Evolutionary conservation across 2,329 filamentous ascomycete species (phyloP), one percentile per base, ranked within the genome.

Genomic region (Ophiocordyceps unilateralis): DNA sequence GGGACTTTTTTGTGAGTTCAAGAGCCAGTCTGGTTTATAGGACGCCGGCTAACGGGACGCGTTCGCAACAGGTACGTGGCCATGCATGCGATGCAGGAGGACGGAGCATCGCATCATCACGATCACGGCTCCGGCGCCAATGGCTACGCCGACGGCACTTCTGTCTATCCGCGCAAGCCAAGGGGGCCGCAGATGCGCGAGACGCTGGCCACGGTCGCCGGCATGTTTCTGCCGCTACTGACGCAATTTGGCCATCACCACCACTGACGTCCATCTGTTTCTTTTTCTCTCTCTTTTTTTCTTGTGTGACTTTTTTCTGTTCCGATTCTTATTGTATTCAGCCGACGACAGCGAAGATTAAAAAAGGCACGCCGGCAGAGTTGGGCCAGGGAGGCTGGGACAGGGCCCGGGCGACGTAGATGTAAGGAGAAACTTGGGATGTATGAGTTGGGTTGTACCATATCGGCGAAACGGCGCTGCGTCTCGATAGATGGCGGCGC

Each of bases 21-120:
- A 26, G 41, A 4, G 17, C 12, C 12, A 11, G 7, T 17, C 21
- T 10, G 11, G 3, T 17, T 7, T 10, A 15, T 34, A n/a, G 7
- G 22, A 10, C 20, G 5, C 20, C 20, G 12, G n/a, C 41, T 36
- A 10, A 24, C 21, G 14, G 20, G 14, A 15, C n/a, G 20, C 4
- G n/a, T 21, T 20, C 17, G 7, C 37, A 17, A 28, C 24, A 93
- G 86, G 52, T 94, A 96, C 55, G 91, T 98, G 38, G 91, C 91
- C 1, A 95, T 96, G 88, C 91, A 98, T 57, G 87, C 88, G 1
- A 94, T 96, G 86, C 84, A 93, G 57, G 88, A 94, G 54, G 75
- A 79, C 20, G 65, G 68, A 42, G 60, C 62, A 9, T 57, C 63
- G 2, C 63, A 70, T 24, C 60, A 64, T 42, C 69, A 78, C 48